Conservation (phyloP, 2,329 filamentous ascomycete species). For the Aphanocladium album region DNA sequence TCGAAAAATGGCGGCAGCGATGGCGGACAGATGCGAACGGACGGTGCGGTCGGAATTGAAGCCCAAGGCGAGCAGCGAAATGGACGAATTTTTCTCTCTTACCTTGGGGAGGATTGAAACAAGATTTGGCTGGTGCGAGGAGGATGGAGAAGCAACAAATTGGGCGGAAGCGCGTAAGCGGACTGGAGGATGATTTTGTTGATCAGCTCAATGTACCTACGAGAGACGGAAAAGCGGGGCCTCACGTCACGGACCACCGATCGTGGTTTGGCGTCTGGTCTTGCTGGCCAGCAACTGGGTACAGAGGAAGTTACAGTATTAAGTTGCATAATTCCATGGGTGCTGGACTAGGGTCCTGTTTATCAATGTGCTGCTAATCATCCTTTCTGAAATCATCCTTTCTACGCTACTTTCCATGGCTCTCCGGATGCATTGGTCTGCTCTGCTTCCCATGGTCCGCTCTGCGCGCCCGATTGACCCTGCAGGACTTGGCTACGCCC, state of each 20-base stretch:
- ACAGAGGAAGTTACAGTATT: too few relatives aligned
- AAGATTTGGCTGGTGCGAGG: slow-evolving; percentile 13
- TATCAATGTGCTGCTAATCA: too few relatives aligned
- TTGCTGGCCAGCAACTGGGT: too few relatives aligned
- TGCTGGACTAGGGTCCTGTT: too few relatives aligned
- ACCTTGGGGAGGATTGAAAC: slow-evolving; percentile 13
- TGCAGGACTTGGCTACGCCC: neutral
- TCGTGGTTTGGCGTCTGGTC: slow-evolving; percentile 12
- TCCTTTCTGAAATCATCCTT: too few relatives aligned
- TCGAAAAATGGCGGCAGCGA: too few relatives aligned
- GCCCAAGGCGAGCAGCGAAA: neutral
- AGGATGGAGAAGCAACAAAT: slow-evolving; percentile 17
- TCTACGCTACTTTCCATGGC: too few relatives aligned
- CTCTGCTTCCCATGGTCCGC: too few relatives aligned
- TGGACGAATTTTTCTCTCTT: neutral
- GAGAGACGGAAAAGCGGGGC: slow-evolving; percentile 16
- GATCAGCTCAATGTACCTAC: slow-evolving; percentile 13
- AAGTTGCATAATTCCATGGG: too few relatives aligned
- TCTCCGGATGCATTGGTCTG: too few relatives aligned
- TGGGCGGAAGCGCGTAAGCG: slow-evolving; percentile 19
- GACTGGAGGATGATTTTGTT: slow-evolving; percentile 23
- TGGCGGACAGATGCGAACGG: neutral
- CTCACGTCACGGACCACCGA: slow-evolving; percentile 20
- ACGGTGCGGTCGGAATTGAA: neutral
- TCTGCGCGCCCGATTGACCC: slow-evolving; percentile 1